These are phyloP conservation scores for Rhodomyrtus tomentosa DNA, from an alignment of 345 rosid species.

Conservation along the genomic window DNA sequence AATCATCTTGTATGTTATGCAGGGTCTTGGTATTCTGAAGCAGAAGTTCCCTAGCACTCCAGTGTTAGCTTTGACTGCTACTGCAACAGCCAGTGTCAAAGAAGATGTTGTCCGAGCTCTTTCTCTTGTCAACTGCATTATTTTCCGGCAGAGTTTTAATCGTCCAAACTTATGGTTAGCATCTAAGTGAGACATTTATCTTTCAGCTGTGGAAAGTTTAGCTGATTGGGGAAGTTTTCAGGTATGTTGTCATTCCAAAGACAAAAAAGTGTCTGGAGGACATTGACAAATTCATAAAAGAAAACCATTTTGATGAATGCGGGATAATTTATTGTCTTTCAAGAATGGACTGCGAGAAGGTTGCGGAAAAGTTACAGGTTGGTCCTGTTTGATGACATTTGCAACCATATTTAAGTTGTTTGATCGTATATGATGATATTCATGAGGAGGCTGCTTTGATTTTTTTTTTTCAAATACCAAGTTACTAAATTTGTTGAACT, in stretches of 20 bases:
- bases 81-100: slow-evolving; percentile 98
- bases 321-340: slow-evolving; percentile 99
- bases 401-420: not conserved
- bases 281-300: slow-evolving; percentile 81
- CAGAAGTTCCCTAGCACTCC: slow-evolving; percentile 87
- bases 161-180: slow-evolving; percentile 84
- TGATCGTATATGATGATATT: not conserved
- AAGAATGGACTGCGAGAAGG: slow-evolving; percentile 97
- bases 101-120: slow-evolving; percentile 99
- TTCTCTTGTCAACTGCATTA: slow-evolving; percentile 86
- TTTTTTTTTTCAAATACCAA: not conserved
- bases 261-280: slow-evolving; percentile 87
- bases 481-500: not conserved
- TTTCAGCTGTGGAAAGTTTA: not conserved
- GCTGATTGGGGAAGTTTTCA: slow-evolving; percentile 13
- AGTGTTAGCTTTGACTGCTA: slow-evolving; percentile 92
- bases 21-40: slow-evolving; percentile 96
- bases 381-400: not conserved
- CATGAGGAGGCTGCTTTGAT: not conserved
- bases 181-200: not conserved
- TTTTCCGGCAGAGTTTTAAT: slow-evolving; percentile 95
- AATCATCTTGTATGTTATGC: slow-evolving; percentile 10
- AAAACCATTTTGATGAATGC: slow-evolving; percentile 89
- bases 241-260: slow-evolving; percentile 82
- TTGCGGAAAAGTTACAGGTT: slow-evolving; percentile 83